Base-by-base conservation (phyloP, 208 protist genomes). In the Herpetomonas samuelpessoai region DNA sequence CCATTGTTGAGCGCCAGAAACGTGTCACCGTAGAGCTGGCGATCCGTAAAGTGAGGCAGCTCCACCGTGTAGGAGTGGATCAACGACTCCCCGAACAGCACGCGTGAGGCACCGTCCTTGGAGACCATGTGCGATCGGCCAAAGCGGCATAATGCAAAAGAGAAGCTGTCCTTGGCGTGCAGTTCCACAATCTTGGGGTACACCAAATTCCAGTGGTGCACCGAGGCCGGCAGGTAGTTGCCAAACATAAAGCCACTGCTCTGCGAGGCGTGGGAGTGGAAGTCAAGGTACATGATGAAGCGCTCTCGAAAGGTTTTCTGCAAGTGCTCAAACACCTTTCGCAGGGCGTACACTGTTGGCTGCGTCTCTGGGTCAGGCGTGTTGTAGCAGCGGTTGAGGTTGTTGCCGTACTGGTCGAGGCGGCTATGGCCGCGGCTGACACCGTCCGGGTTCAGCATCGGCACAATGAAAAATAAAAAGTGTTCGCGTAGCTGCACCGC, bases 371-470 rank as follows among this genome's bases (percentile, higher is more conserved):
- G 65, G 28, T 89, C 76, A 1, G 92, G 91, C 53, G 83, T 59
- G 59, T 88, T 86, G 76, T 98, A 98, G 81, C 80, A 95, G 9
- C 96, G 88, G 68, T 98, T 98, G 35, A 98, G 73, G 72, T 98
- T 98, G 72, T 84, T 75, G 18, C 93, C 95, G 47, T 71, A 86
- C 53, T 91, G 82, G 57, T 98, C 96, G 9, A 93, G 70, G 16
- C 95, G 86, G 24, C 88, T 95, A 79, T 97, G 83, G n/a, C 96
- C 96, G n/a, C 88, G 79, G 19, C 76, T 77, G 41, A 98, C 90
- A 31, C 96, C 93, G 59, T 98, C 96, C 0, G 94, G 94, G 72
- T 98, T 98, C 39, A 98, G 59, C 86, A 93, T 94, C 18, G 88
- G 91, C n/a, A 97, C 79, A 68, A 96, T 83, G 50, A 83, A 93